Percentiles rank a stretch among this genome's conserved stretches.
Conservation (phyloP, 495 filamentous ascomycete species). For the Lophium mytilinum region DNA sequence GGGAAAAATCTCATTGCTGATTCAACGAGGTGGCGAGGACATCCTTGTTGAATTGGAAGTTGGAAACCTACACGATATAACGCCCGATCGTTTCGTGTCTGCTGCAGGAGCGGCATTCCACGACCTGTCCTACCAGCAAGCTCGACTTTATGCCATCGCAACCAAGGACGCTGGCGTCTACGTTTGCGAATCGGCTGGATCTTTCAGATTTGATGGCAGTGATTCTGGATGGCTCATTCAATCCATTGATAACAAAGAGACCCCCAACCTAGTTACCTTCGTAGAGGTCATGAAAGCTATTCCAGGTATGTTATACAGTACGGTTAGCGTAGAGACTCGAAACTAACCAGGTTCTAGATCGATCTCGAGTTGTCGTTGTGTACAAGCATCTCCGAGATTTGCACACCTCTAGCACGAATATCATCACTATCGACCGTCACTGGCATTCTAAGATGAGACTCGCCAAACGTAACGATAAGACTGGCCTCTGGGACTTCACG, state of each 20-base stretch:
- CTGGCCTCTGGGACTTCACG: constrained; percentile 90
- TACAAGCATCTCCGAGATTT: constrained; percentile 94
- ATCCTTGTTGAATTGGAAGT: constrained; percentile 78
- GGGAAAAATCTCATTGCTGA: constrained; percentile 58
- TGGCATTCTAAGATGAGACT: constrained; percentile 92
- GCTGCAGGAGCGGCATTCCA: constrained; percentile 93
- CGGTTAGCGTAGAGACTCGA: neutral
- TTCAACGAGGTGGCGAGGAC: constrained; percentile 84
- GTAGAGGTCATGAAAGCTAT: constrained; percentile 85
- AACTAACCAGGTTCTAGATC: constrained; percentile 42
- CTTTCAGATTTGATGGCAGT: constrained; percentile 86
- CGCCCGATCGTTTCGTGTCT: constrained; percentile 88
- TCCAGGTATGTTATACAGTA: constrained; percentile 41
- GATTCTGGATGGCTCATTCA: constrained; percentile 91
- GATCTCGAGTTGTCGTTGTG: constrained; percentile 80
- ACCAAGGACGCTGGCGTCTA: constrained; percentile 71
- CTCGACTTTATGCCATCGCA: constrained; percentile 85
- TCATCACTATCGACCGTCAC: constrained; percentile 88
- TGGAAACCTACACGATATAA: constrained; percentile 88
- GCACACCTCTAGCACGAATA: constrained; percentile 86
- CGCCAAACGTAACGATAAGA: constrained; percentile 81
- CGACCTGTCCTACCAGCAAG: constrained; percentile 91
- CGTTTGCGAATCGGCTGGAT: constrained; percentile 89
- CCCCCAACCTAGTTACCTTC: constrained; percentile 78
- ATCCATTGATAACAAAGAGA: constrained; percentile 81